Evolutionary conservation across 2,329 filamentous ascomycete species (phyloP).

Genomic region (Penicillium sp.): DNA sequence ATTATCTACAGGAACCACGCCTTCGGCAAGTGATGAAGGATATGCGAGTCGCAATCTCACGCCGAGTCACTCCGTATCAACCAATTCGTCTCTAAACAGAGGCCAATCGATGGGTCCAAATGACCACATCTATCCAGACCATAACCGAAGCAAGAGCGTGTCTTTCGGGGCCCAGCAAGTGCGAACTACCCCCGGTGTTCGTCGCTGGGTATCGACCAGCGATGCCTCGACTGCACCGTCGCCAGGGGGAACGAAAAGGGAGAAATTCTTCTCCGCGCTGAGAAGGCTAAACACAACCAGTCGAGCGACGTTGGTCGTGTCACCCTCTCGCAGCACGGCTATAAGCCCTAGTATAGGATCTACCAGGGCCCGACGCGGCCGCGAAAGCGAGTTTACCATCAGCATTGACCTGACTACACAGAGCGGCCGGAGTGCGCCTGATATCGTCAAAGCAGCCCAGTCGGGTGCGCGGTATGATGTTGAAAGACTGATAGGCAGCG

Average conservation of each 20-base stretch:
- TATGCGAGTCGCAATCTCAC: constrained; percentile 23
- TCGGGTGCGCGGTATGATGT: constrained; percentile 31
- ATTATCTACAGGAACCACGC: constrained; percentile 16
- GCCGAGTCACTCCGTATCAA: constrained; percentile 14
- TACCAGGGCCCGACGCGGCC: constrained; percentile 18
- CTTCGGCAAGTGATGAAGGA: constrained; percentile 24
- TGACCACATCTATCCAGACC: constrained; percentile 13
- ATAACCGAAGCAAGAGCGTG: constrained; percentile 20
- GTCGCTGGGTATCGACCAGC: constrained; percentile 20
- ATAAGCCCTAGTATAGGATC: constrained; percentile 15
- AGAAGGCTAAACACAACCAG: constrained; percentile 17
- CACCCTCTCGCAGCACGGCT: constrained; percentile 12
- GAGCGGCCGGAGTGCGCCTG: constrained; percentile 27
- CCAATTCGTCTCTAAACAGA: constrained; percentile 7
- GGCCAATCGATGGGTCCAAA: constrained; percentile 17
- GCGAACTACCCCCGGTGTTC: constrained; percentile 12
- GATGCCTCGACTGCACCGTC: constrained; percentile 9
- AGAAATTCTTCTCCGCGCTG: constrained; percentile 18
- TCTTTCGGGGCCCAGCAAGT: constrained; percentile 14
- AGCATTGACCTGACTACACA: constrained; percentile 34
- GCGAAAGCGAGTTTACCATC: constrained; percentile 25
- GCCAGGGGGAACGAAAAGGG: constrained; percentile 18
- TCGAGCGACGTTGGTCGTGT: constrained; percentile 13
- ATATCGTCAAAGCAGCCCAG: constrained; percentile 35
- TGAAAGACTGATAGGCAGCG: constrained; percentile 28